Evolutionary conservation across 306 rosid species (phyloP).

Genomic region (Cicer judaicum): DNA sequence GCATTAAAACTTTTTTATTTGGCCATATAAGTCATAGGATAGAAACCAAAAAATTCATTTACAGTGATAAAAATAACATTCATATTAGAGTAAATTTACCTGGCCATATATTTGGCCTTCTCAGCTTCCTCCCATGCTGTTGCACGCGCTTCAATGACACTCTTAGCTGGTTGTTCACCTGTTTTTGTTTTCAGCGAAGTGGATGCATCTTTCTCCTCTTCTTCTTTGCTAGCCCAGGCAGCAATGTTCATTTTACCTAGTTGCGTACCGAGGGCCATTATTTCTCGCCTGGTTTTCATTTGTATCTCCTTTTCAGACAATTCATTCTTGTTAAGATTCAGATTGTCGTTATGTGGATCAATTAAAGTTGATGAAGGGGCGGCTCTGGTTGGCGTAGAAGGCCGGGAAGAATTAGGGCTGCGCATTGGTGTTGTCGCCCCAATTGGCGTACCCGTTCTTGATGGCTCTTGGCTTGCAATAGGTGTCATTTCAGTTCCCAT

Average conservation of each 20-base stretch:
- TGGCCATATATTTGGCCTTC: constrained; percentile 90
- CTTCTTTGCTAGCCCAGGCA: constrained; percentile 99
- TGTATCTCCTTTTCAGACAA: constrained; percentile 93
- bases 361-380: constrained; percentile 47
- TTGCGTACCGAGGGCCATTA: constrained; percentile 89
- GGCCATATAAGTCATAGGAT: neutral
- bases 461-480: constrained; percentile 97
- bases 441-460: constrained; percentile 94
- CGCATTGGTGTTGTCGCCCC: constrained; percentile 92
- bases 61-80: neutral
- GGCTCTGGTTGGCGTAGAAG: constrained; percentile 81
- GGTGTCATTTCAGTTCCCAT: constrained; percentile 99
- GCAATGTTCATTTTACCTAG: constrained; percentile 93
- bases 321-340: constrained; percentile 52
- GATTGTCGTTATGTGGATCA: constrained; percentile 45
- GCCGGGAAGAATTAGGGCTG: constrained; percentile 84
- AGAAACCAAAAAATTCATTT: constrained; percentile 17
- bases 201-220: constrained; percentile 88
- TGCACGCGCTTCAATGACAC: constrained; percentile 78
- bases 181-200: constrained; percentile 64
- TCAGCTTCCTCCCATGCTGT: constrained; percentile 97
- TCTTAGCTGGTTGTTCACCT: constrained; percentile 53
- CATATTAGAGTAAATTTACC: constrained; percentile 52
- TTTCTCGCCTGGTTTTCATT: constrained; percentile 89
- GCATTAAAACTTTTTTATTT: neutral